Percentiles rank a stretch among this genome's conserved stretches.
phyloP scores from a whole-genome alignment of 495 filamentous ascomycete species.

The Physcia stellaris region DNA sequence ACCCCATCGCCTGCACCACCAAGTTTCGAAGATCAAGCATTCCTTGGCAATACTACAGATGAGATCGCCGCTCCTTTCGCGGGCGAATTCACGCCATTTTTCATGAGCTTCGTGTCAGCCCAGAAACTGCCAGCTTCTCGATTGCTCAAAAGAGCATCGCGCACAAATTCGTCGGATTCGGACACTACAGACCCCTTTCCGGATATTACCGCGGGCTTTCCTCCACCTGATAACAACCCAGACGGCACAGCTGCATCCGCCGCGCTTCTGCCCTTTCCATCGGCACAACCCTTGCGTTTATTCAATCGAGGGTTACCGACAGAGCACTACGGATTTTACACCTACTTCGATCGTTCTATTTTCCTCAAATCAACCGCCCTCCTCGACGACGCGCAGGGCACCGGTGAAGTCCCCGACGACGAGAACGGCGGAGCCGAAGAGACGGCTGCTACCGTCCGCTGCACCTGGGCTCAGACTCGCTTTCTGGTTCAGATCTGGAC shows the following conservation, averaged over 20 bases:
- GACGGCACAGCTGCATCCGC: constrained; percentile 63
- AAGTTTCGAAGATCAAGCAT: constrained; percentile 50
- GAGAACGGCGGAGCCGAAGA: constrained; percentile 48
- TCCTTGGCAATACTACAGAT: constrained; percentile 79
- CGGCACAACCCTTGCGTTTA: constrained; percentile 67
- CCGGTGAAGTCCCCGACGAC: constrained; percentile 36
- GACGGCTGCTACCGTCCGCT: constrained; percentile 47
- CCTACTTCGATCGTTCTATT: constrained; percentile 78
- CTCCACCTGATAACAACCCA: constrained; percentile 41
- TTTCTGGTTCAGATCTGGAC: constrained; percentile 93
- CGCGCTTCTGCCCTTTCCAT: constrained; percentile 48
- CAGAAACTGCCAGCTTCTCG: constrained; percentile 12
- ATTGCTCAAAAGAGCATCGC: constrained; percentile 6
- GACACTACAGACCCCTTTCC: constrained; percentile 21
- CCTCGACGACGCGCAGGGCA: constrained; percentile 17
- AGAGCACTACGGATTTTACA: constrained; percentile 92
- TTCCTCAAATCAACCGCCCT: constrained; percentile 48
- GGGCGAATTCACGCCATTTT: constrained; percentile 40
- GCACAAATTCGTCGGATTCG: not conserved
- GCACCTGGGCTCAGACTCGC: constrained; percentile 73
- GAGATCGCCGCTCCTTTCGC: constrained; percentile 40
- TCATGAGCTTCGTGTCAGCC: constrained; percentile 26
- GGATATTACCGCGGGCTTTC: constrained; percentile 41
- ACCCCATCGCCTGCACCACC: constrained; percentile 51
- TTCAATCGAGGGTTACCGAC: constrained; percentile 66